Evolutionary conservation across 2,329 filamentous ascomycete species (phyloP), one percentile per base, ranked within the genome.

Genomic region (Penicillium occitanis): DNA sequence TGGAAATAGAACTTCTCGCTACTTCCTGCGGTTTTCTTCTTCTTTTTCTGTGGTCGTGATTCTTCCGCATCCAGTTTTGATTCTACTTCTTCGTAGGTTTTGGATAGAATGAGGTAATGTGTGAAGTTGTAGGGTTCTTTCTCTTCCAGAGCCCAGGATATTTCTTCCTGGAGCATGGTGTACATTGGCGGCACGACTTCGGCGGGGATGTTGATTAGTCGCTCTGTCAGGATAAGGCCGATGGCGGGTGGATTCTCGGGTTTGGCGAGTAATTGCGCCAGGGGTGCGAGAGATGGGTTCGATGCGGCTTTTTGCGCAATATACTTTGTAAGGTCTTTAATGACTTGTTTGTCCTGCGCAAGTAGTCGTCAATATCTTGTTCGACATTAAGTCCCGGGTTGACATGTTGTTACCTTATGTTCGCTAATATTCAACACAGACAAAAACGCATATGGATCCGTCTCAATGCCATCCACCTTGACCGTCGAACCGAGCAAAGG

Each of bases 141-240:
- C 75, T 97, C 93, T 76, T 96, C 89, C 2, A 97, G 82, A 0
- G 95, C 95, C 75, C 90, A 93, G 73, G 90, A 85, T 61, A 99
- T 89, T 84, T 99, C 95, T 75, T 98, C 93, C 59, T 91, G 83
- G 61, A 99, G 86, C 92, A 97, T 97, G 61, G 86, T 88, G 85
- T 97, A 98, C 87, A 98, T 91, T 3, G 95, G 94, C 35, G 95
- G 94, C 14, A 93, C 88, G 69, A 97, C 89, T 79, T 98, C 92
- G 17, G 91, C 84, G n/a, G 95, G 95, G 84, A 97, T 93, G 82
- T 99, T 99, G 83, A 99, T 93, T 73, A 98, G 84, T 25, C 94
- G 88, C 79, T 99, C 95, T 2, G 92, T 91, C n/a, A 99, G 84
- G 33, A 99, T 86, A 17, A 99, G 82, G 3, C 93, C 95, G 65